Evolutionary conservation across 495 filamentous ascomycete species (phyloP).

Genomic region (Daldinia decipiens): DNA sequence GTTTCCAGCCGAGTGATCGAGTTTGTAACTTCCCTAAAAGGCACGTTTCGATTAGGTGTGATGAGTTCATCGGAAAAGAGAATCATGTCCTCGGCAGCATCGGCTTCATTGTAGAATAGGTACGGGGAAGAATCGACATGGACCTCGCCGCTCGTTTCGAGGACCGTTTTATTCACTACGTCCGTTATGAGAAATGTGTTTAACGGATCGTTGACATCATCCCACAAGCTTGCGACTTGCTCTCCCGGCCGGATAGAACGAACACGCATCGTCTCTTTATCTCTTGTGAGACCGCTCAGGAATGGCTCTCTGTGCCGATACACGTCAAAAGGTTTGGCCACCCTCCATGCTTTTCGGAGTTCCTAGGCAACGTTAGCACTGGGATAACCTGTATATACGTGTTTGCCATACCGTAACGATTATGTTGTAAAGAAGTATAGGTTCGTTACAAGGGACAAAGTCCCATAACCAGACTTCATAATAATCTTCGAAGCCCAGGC

Average conservation of each 20-base stretch:
- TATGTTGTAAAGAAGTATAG: constrained; percentile 44
- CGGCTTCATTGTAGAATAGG: constrained; percentile 57
- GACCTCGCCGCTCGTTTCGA: constrained; percentile 22
- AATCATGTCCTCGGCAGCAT: constrained; percentile 58
- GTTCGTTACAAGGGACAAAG: constrained; percentile 49
- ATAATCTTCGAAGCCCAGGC: constrained; percentile 60
- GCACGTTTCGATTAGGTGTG: constrained; percentile 43
- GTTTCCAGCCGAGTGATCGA: constrained; percentile 50
- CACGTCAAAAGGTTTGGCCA: constrained; percentile 44
- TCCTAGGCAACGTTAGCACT: constrained; percentile 40
- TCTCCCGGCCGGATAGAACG: constrained; percentile 57
- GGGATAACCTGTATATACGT: background rate
- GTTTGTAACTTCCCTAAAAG: constrained; percentile 53
- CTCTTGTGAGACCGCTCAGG: constrained; percentile 52
- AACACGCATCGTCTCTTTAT: constrained; percentile 50
- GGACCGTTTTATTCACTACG: constrained; percentile 26
- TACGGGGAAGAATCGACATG: constrained; percentile 34
- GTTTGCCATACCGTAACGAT: constrained; percentile 46
- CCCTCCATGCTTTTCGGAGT: constrained; percentile 53
- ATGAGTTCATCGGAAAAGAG: constrained; percentile 57
- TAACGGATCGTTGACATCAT: constrained; percentile 46
- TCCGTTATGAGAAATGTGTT: constrained; percentile 41
- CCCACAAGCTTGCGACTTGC: constrained; percentile 52
- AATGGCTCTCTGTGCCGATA: constrained; percentile 51
- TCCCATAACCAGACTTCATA: constrained; percentile 65